Evolutionary conservation across 331 rosid genomes (phyloP).

Genomic region (Pyrus hybrid): DNA sequence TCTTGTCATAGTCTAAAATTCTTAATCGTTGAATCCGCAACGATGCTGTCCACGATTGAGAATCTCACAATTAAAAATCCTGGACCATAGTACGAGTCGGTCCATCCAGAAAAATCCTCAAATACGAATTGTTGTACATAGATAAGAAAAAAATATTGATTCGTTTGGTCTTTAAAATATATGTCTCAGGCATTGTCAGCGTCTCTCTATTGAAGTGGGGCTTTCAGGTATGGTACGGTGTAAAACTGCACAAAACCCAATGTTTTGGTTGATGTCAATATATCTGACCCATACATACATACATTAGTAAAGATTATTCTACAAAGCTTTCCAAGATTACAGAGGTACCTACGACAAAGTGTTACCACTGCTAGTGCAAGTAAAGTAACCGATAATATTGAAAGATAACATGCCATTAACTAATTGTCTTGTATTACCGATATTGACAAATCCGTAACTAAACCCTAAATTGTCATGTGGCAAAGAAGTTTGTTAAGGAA

Average conservation of each 20-base stretch:
- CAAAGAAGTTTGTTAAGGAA: background rate
- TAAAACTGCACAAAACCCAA: conserved; percentile 8
- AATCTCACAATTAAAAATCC: background rate
- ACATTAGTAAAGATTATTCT: background rate
- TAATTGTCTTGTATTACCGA: too few relatives aligned
- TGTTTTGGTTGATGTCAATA: background rate
- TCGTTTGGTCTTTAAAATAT: background rate
- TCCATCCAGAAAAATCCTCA: background rate
- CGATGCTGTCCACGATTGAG: rapidly evolving
- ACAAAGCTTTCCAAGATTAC: background rate
- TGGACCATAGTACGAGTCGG: background rate
- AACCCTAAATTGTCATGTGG: background rate
- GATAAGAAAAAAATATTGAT: background rate
- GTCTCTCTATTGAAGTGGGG: background rate
- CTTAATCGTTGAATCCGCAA: too few relatives aligned
- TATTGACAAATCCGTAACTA: background rate
- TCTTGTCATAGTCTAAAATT: too few relatives aligned
- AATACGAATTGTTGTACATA: background rate
- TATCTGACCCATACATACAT: background rate
- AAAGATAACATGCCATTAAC: too few relatives aligned
- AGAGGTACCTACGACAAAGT: too few relatives aligned
- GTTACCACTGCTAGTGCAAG: background rate
- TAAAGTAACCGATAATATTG: background rate
- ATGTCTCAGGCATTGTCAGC: background rate
- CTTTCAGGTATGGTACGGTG: background rate